These are phyloP conservation scores for Kingdonia uniflora DNA, from an alignment of 164 flowering plant genomes.

Conservation along the genomic window DNA sequence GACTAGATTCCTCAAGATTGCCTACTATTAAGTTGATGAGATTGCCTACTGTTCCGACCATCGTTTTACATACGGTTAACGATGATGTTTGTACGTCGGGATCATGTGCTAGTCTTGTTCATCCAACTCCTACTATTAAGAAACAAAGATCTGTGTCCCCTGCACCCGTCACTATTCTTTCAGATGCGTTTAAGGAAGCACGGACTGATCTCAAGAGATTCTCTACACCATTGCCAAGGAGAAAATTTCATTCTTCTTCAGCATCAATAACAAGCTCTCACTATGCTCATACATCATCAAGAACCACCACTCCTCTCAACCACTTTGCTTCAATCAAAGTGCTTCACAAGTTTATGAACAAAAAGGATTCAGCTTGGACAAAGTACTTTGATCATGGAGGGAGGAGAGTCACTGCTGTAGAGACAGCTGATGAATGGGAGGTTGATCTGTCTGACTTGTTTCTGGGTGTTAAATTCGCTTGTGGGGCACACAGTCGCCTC, in stretches of 20 bases:
- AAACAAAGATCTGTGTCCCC: slow-evolving; percentile 69
- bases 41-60: slow-evolving; percentile 7
- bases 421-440: slow-evolving; percentile 46
- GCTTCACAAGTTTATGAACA: slow-evolving; percentile 27
- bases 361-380: slow-evolving; percentile 58
- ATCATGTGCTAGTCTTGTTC: no score
- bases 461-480: slow-evolving; percentile 65
- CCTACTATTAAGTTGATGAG: slow-evolving; percentile 21
- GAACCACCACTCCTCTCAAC: slow-evolving; percentile 21
- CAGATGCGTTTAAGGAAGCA: slow-evolving; percentile 76
- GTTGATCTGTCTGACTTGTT: slow-evolving; percentile 68
- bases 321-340: slow-evolving; percentile 33
- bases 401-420: slow-evolving; percentile 68
- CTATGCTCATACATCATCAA: background rate
- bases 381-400: slow-evolving; percentile 72
- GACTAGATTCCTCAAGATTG: slow-evolving; percentile 40
- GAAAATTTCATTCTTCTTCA: slow-evolving; percentile 10
- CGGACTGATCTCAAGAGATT: slow-evolving; percentile 40
- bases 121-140: slow-evolving; percentile 6
- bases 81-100: no score
- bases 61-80: no score
- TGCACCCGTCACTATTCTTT: slow-evolving; percentile 27
- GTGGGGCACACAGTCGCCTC: slow-evolving; percentile 78
- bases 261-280: no score
- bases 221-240: slow-evolving; percentile 53